Base-by-base conservation (phyloP, 345 rosid genomes). In the Gossypium sturtianum region DNA sequence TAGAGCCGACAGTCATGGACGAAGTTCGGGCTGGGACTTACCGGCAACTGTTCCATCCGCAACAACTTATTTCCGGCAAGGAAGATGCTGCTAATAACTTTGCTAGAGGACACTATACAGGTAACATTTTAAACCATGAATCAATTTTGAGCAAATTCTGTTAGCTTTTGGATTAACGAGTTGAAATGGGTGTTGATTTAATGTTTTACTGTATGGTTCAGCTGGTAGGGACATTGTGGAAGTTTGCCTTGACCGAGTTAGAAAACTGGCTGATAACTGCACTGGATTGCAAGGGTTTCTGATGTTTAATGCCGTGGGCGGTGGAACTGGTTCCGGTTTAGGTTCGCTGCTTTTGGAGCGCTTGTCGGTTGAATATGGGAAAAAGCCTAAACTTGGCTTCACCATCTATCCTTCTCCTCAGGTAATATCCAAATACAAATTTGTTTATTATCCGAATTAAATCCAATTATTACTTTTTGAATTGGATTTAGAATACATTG, bases 81-180 rank as follows among this genome's bases (percentile, higher is more conserved):
- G 97, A 92, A 83, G 97, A 92, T 72, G 92, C 94, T 66, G 97
- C 97, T 22, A 92, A 90, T 82, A 90, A 92, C 85, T 92, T 90
- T 81, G 96, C 96, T 60, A 89, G 97, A 82, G 97, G 97, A 61
- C 97, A 92, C 80, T 92, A 92, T 76, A 90, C 93, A 53, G 90
- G 97, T 86, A 59, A 0, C 12, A 59, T 57, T 22, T 48, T 48
- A 2, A 51, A 51, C 19, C 56, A 34, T 34, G 41, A 5, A 38
- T 73, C 77, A 49, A 17, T 51, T 27, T 16, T 27, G 44, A 17
- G 65, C 15, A 13, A 22, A 29, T 57, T 52, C 49, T 71, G 23
- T n/a, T 71, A 17, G 13, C 61, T 45, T 12, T 54, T 54, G 51
- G 9, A 52, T 34, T 9, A 29, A 13, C 44, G 41, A n/a, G 60